These are phyloP conservation scores for Sapria himalayana DNA, from an alignment of 345 rosid species.

Conservation along the genomic window DNA sequence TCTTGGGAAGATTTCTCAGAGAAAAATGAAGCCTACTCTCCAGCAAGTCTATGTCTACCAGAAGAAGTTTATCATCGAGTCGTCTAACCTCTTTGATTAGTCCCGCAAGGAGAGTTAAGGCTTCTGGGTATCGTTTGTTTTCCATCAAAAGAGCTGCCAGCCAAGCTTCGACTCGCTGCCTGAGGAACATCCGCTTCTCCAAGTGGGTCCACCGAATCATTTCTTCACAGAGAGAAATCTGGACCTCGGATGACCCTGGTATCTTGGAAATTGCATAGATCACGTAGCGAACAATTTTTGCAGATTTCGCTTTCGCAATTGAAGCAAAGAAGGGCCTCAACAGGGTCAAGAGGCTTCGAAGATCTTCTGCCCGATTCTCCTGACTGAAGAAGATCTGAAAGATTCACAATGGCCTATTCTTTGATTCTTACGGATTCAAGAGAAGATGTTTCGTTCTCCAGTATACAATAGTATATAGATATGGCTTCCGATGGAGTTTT, in stretches of 20 bases:
- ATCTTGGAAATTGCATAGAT: constrained; percentile 91
- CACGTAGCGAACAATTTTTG: constrained; percentile 65
- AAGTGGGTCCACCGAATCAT: constrained; percentile 85
- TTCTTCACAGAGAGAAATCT: constrained; percentile 80
- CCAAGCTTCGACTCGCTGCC: constrained; percentile 87
- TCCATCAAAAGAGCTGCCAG: constrained; percentile 90
- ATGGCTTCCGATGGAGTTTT: constrained; percentile 42
- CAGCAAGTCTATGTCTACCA: constrained; percentile 78
- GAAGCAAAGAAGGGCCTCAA: constrained; percentile 70
- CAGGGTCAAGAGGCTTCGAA: constrained; percentile 45
- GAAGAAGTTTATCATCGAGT: constrained; percentile 87
- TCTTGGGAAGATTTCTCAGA: constrained; percentile 73
- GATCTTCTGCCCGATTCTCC: constrained; percentile 73
- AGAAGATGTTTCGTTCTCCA: constrained; percentile 71
- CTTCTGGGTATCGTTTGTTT: constrained; percentile 62
- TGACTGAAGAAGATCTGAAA: constrained; percentile 61
- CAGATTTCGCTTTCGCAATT: constrained; percentile 93
- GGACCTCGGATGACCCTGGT: constrained; percentile 72
- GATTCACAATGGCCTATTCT: constrained; percentile 62
- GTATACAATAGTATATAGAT: constrained; percentile 37
- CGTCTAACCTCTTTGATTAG: constrained; percentile 86
- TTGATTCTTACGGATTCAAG: constrained; percentile 61
- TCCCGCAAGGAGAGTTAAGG: constrained; percentile 42
- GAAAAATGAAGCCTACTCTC: constrained; percentile 95
- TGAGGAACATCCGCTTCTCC: constrained; percentile 80